Conservation (phyloP, 371 early-diverging fungal species). For the Saksenaea vasiformis region DNA sequence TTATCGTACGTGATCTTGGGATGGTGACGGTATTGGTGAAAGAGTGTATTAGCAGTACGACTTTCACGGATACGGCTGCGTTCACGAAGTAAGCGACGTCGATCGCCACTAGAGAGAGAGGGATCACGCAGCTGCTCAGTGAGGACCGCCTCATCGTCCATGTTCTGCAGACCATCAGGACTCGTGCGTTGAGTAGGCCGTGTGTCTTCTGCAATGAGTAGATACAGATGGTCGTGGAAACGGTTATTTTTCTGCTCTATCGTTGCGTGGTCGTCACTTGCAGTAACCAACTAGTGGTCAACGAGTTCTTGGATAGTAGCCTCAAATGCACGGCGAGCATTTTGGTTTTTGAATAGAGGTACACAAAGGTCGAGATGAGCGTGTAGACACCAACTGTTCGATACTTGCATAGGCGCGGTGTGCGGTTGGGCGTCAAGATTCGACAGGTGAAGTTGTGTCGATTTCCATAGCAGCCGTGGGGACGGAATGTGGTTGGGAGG, state of each 20-base stretch:
- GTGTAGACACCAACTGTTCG: not conserved
- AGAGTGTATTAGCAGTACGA: not conserved
- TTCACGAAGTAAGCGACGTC: not conserved
- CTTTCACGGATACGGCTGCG: conserved; percentile 3
- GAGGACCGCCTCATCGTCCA: not conserved
- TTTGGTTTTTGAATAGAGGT: not conserved
- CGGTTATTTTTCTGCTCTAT: not conserved
- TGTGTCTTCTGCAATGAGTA: not conserved
- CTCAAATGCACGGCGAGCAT: not conserved
- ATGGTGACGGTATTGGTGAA: conserved; percentile 8
- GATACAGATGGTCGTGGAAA: conserved; percentile 4
- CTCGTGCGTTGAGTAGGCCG: not conserved
- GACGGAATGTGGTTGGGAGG: not conserved
- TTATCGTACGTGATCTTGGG: conserved; percentile 2
- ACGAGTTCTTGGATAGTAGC: not conserved
- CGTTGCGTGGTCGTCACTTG: not conserved
- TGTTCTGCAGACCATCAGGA: not conserved
- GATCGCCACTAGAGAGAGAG: not conserved
- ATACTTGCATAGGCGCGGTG: not conserved
- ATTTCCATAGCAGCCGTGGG: not conserved
- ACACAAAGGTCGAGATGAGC: not conserved
- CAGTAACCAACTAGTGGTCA: not conserved
- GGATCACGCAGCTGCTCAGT: not conserved
- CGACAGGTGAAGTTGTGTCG: not conserved
- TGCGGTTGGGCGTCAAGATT: not conserved